Evolutionary conservation across 441 rosid species (phyloP).

Genomic region (Syzygium syzygioides): DNA sequence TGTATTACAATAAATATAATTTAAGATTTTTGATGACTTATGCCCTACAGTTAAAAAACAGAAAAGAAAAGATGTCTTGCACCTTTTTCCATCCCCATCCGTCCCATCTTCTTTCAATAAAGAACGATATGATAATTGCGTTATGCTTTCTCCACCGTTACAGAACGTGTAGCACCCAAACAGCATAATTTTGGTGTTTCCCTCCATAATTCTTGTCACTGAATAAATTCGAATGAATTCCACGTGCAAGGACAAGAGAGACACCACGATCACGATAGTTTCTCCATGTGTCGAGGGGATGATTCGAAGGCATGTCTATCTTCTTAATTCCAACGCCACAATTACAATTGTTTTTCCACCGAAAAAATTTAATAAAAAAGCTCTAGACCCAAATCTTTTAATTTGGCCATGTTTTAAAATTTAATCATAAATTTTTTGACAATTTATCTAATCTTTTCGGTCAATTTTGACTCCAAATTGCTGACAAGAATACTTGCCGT

Average conservation of each 20-base stretch:
- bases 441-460: neutral
- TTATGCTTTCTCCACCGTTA: neutral
- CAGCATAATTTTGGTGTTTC: neutral
- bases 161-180: neutral
- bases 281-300: too few species aligned
- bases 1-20: too few species aligned
- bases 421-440: fast-evolving
- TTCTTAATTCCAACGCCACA: too few species aligned
- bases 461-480: fast-evolving
- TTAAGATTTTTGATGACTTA: too few species aligned
- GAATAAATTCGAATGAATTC: neutral
- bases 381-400: too few species aligned
- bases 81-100: neutral
- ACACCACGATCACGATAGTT: neutral
- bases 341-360: too few species aligned
- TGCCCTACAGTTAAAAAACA: neutral
- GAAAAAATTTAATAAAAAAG: too few species aligned
- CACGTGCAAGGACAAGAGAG: neutral
- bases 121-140: neutral
- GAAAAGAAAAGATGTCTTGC: neutral
- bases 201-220: neutral
- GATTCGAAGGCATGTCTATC: too few species aligned
- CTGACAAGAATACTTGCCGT: fast-evolving
- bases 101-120: neutral
- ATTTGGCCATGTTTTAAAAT: neutral